Evolutionary conservation across 1,139 yeast species (phyloP), one percentile per base, ranked within the genome.

Genomic region (Eremothecium coryli): DNA sequence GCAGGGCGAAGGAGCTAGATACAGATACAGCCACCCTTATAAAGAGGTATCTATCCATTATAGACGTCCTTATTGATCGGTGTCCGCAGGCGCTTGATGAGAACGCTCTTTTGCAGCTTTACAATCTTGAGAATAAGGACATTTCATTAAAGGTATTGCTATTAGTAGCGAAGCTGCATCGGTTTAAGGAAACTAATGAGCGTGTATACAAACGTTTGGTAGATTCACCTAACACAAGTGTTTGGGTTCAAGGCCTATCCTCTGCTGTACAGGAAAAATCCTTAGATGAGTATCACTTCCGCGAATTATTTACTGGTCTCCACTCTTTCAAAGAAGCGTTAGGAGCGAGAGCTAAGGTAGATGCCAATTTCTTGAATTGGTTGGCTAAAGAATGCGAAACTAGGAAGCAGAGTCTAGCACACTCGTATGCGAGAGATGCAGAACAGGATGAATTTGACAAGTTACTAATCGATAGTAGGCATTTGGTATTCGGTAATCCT

Each of bases 401-500:
- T 13, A 62, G 76, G 37, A 47, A 48, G 28, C 50, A 61, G 22
- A 58, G 56, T 18, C 27, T 45, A 11, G 53, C 46, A 2, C 45
- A 47, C 22, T 45, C 46, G 2, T 38, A 42, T 12, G 48, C 44
- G 25, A 51, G 59, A 38, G 60, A 55, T 29, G 15, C 39, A 22
- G 58, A 53, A 24, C 53, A 51, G 37, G 56, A 56, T 17, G 60
- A 56, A 4, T 68, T 72, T 34, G 71, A 70, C 37, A 57, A 63
- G 29, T 61, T 59, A 31, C 55, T 79, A 52, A 52, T 75, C n/a
- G 64, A 65, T 18, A 71, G 79, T 11, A 70, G 94, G 46, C 90
- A 82, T 53, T 54, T 61, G 21, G 73, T 80, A 2, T 85, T 82
- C 61, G 95, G 95, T 2, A 85, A 85, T 49, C 85, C 84, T 8